Percentiles rank a stretch among this genome's conserved stretches.
Conservation (phyloP, 2,329 filamentous ascomycete species). For the Alternaria rosae region DNA sequence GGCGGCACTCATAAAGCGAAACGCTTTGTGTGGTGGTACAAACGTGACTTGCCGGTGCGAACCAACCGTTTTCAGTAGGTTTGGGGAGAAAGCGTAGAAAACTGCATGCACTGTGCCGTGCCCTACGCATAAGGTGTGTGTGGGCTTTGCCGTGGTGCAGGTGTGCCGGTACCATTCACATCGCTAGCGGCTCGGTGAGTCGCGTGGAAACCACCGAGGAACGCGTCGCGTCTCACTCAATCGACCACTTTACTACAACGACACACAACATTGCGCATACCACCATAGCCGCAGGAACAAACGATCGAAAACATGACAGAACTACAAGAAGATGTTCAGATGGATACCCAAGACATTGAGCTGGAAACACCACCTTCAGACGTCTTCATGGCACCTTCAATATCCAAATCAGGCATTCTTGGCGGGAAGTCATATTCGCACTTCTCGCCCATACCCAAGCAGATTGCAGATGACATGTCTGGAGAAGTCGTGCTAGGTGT, state of each 20-base stretch:
- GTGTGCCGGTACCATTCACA: slow-evolving; percentile 7
- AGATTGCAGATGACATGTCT: slow-evolving; percentile 51
- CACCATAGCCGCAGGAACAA: neutral
- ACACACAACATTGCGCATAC: neutral
- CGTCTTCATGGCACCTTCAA: slow-evolving; percentile 59
- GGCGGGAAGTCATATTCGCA: slow-evolving; percentile 58
- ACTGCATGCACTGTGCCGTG: slow-evolving; percentile 34
- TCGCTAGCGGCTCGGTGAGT: slow-evolving; percentile 11
- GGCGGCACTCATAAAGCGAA: slow-evolving; percentile 6
- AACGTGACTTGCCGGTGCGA: neutral
- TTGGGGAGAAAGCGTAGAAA: slow-evolving; percentile 17
- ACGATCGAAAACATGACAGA: slow-evolving; percentile 34
- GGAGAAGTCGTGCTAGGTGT: slow-evolving; percentile 82
- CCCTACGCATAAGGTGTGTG: slow-evolving; percentile 16
- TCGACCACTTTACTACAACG: slow-evolving; percentile 11
- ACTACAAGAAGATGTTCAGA: slow-evolving; percentile 36
- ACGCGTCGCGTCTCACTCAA: slow-evolving; percentile 26
- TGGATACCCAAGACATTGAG: slow-evolving; percentile 47
- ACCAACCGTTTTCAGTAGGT: slow-evolving; percentile 23
- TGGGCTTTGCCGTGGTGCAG: slow-evolving; percentile 3
- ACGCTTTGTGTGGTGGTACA: slow-evolving; percentile 9
- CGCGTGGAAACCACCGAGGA: slow-evolving; percentile 6
- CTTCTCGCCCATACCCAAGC: slow-evolving; percentile 54
- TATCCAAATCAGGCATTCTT: slow-evolving; percentile 50
- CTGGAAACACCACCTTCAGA: slow-evolving; percentile 45